A percentile compares a stretch with the other conserved stretches of the same genome.
Evolutionary conservation across 2,329 filamentous ascomycete species (phyloP).

Genomic region (Orbilia oligospora): DNA sequence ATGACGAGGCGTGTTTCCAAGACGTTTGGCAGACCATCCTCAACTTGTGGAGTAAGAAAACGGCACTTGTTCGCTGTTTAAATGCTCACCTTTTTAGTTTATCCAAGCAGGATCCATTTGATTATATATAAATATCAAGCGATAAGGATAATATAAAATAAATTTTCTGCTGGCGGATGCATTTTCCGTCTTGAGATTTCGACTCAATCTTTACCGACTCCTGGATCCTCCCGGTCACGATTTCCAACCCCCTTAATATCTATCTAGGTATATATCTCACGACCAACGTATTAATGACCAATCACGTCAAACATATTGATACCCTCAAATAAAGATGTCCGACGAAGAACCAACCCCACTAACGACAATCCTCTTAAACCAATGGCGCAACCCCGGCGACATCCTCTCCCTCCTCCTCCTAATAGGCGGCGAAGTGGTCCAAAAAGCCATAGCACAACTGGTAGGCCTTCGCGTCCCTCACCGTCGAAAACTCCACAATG

Average conservation of each 20-base stretch:
- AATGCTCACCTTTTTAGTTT: background rate
- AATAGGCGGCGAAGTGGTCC: constrained; percentile 66
- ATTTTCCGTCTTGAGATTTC: background rate
- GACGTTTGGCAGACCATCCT: background rate
- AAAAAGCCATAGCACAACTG: constrained; percentile 65
- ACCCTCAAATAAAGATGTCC: constrained; percentile 9
- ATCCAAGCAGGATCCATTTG: constrained; percentile 16
- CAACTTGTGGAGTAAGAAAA: background rate
- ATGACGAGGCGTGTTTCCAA: constrained; percentile 27
- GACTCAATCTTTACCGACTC: background rate
- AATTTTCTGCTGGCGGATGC: constrained; percentile 32
- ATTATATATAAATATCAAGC: constrained; percentile 4
- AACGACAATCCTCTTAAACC: constrained; percentile 38
- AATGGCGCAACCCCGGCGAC: constrained; percentile 60
- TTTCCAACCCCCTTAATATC: background rate
- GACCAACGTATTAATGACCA: background rate
- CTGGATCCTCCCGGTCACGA: background rate
- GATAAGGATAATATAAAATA: constrained; percentile 15
- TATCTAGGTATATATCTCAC: background rate
- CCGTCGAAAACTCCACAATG: constrained; percentile 40
- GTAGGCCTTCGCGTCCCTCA: constrained; percentile 61
- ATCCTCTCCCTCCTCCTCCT: constrained; percentile 66
- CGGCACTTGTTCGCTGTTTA: constrained; percentile 9
- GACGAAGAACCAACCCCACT: constrained; percentile 12
- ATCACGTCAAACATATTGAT: background rate